A percentile compares a stretch with the other conserved stretches of the same genome.
Conservation (phyloP, 2,329 filamentous ascomycete species). For the Aspergillus sp. region DNA sequence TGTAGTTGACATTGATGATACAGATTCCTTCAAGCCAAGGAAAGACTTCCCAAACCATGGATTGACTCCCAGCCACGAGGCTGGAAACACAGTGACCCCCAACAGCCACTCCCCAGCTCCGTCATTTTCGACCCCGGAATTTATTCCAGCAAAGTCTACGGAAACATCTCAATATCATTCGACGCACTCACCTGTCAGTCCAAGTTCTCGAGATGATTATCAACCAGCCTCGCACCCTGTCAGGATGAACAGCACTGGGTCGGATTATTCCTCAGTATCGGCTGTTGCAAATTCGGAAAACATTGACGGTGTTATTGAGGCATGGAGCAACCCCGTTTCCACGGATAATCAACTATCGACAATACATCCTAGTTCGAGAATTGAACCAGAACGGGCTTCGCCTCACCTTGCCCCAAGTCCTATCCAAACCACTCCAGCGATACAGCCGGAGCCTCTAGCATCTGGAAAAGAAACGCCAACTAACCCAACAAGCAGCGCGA, state of each 20-base stretch:
- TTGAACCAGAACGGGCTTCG: constrained; percentile 1
- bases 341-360: constrained; percentile 18
- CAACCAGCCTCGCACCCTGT: constrained; percentile 16
- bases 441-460: background rate
- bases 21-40: constrained; percentile 23
- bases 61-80: constrained; percentile 17
- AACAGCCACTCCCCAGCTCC: constrained; percentile 7
- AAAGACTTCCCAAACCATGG: constrained; percentile 7
- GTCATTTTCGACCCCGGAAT: constrained; percentile 1
- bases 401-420: constrained; percentile 7
- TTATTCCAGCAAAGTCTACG: background rate
- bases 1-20: constrained; percentile 40
- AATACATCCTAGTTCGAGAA: constrained; percentile 4
- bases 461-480: background rate
- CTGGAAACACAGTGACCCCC: constrained; percentile 3
- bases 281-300: constrained; percentile 32
- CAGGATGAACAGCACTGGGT: constrained; percentile 32
- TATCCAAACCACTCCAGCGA: background rate
- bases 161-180: background rate
- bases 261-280: constrained; percentile 27
- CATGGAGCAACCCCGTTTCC: constrained; percentile 40
- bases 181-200: constrained; percentile 25
- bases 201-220: constrained; percentile 15
- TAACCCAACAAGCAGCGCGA: constrained; percentile 1
- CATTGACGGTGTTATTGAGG: constrained; percentile 46